Evolutionary conservation across 2,329 filamentous ascomycete genomes (phyloP), one percentile per base, ranked within the genome.

Genomic region (Fusarium kyushuense): DNA sequence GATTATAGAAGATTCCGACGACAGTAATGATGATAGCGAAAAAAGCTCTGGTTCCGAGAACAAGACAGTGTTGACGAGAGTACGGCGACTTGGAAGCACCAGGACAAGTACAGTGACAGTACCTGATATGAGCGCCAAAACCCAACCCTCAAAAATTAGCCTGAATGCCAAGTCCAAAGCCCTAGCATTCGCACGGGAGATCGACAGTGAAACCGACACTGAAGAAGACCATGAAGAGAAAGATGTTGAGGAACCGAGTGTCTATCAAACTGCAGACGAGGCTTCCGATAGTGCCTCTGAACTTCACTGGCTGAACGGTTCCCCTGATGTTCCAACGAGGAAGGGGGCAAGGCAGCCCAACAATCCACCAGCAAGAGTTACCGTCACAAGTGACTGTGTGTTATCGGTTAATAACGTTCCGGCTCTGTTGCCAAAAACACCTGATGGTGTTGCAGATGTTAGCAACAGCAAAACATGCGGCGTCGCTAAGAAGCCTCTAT

Each of bases 231-330:
- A 52, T n/a, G 23, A 63, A 23, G 36, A 70, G 38, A 54, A 41
- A 10, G 54, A 52, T 30, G 65, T 63, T 3, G 67, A 77, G 8
- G 72, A 75, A 11, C 51, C 63, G 21, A 75, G 70, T 48, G 17
- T 71, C 11, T 76, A 72, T 32, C 67, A 70, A 35, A 76, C 74
- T 11, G 70, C 69, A 40, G 69, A 65, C 6, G 58, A 73, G 3
- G 51, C 65, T 35, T 74, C 72, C 4, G 67, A 54, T 11, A 69
- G 62, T 29, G 47, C 30, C 4, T 71, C 69, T 4, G 67, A 74
- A 12, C 58, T 52, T 29, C 63, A 67, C 9, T 63, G 67, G 59
- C 33, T 59, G 10, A 67, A 65, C n/a, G 46, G 69, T 17, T 70
- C 64, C 7, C 55, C 57, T 9, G 56, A 65, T 14, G 55, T 48